A percentile compares a stretch with the other conserved stretches of the same genome.
Evolutionary conservation across 2,329 filamentous ascomycete species (phyloP).

Genomic region (Penicillium sp.): DNA sequence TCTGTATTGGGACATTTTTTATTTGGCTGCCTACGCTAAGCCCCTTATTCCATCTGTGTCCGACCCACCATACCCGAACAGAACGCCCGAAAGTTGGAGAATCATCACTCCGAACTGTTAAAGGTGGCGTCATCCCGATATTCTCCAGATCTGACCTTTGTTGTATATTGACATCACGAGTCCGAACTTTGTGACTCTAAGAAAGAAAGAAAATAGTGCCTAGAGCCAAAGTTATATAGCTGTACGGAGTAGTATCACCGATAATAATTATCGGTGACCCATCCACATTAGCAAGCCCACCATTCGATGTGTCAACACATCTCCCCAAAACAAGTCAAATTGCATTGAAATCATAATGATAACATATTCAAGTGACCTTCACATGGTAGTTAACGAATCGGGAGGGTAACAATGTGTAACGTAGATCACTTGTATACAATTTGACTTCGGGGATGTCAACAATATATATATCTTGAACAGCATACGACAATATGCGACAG

Average conservation of each 20-base stretch:
- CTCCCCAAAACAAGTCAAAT: neutral
- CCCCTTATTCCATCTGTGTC: neutral
- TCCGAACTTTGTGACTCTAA: neutral
- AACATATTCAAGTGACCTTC: neutral
- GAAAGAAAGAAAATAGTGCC: neutral
- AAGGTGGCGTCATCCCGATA: neutral
- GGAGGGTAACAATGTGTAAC: neutral
- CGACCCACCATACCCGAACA: neutral
- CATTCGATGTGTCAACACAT: neutral
- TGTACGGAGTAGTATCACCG: no score
- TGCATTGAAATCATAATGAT: neutral
- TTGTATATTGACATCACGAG: neutral
- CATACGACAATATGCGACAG: neutral
- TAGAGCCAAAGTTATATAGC: neutral
- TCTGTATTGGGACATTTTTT: neutral
- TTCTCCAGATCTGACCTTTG: neutral
- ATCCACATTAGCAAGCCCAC: neutral
- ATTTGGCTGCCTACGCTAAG: constrained; percentile 12
- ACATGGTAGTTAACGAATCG: neutral
- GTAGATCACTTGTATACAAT: neutral
- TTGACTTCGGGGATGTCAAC: neutral
- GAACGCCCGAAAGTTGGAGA: neutral
- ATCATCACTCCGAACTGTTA: neutral
- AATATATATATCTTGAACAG: neutral
- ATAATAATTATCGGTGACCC: neutral